These are phyloP conservation scores for Thielaviopsis punctulata DNA, from an alignment of 2,329 filamentous ascomycete genomes.

Conservation along the genomic window DNA sequence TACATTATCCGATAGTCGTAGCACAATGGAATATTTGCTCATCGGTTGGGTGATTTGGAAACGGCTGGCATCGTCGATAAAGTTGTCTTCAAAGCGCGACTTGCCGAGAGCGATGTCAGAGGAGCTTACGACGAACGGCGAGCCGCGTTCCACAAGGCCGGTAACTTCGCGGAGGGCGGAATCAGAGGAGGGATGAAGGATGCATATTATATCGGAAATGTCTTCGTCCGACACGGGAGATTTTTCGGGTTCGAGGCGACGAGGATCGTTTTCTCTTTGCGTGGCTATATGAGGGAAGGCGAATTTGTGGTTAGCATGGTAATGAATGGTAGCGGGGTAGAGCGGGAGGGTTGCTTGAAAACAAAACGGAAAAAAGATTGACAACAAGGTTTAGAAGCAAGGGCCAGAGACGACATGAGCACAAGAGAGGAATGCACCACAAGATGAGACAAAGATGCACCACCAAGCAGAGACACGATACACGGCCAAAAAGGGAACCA, in stretches of 20 bases:
- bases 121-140: slow-evolving; percentile 31
- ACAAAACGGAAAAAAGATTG: not conserved
- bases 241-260: slow-evolving; percentile 61
- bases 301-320: not conserved
- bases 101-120: slow-evolving; percentile 28
- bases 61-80: slow-evolving; percentile 31
- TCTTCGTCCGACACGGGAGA: slow-evolving; percentile 72
- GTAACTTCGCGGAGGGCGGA: slow-evolving; percentile 55
- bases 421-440: too few relatives aligned
- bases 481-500: not conserved
- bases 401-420: too few relatives aligned
- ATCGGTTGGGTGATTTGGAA: slow-evolving; percentile 32
- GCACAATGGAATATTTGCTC: slow-evolving; percentile 51
- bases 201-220: slow-evolving; percentile 73
- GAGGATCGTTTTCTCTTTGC: slow-evolving; percentile 65
- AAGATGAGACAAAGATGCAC: too few relatives aligned
- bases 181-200: slow-evolving; percentile 63
- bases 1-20: slow-evolving; percentile 59
- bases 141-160: slow-evolving; percentile 29
- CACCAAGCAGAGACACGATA: too few relatives aligned
- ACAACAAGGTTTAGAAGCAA: too few relatives aligned
- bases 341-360: not conserved
- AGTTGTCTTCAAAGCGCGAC: slow-evolving; percentile 31
- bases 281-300: slow-evolving; percentile 35
- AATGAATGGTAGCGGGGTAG: too few relatives aligned